Percentiles rank a stretch among this genome's conserved stretches.
These are phyloP conservation scores for Claviceps digitariae DNA, from an alignment of 2,329 filamentous ascomycete species.

Conservation along the genomic window DNA sequence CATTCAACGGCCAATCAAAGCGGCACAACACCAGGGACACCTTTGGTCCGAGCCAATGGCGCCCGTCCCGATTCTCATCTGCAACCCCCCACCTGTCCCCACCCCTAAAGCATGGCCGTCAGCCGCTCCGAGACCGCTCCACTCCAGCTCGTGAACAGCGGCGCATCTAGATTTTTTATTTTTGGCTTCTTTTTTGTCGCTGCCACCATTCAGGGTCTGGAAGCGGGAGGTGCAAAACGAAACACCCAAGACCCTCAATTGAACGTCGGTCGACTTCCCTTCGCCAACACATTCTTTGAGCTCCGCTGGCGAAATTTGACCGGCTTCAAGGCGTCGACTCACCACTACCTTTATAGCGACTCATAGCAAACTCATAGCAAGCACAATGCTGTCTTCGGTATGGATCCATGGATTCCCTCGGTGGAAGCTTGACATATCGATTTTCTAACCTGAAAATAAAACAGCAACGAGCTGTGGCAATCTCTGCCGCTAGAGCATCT, in stretches of 20 bases:
- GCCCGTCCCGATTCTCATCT: not conserved
- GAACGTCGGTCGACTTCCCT: not conserved
- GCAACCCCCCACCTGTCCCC: not conserved
- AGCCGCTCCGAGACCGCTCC: not conserved
- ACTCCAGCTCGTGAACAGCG: not conserved
- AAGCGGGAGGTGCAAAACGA: not conserved
- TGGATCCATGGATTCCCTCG: not conserved
- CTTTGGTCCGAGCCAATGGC: not conserved
- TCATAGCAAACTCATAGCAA: not conserved
- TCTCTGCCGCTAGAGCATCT: not conserved
- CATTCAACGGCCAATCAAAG: not conserved
- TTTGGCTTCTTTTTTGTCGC: not conserved
- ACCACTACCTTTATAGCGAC: not conserved
- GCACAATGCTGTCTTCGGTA: constrained; percentile 1
- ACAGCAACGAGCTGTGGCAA: not conserved
- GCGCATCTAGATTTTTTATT: not conserved
- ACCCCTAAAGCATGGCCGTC: not conserved
- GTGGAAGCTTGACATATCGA: not conserved
- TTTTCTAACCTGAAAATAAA: not conserved
- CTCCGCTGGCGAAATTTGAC: not conserved
- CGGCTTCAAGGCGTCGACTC: not conserved
- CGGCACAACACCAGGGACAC: not conserved
- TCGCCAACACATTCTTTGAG: not conserved
- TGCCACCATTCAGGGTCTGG: not conserved
- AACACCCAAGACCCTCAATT: not conserved